A percentile compares a stretch with the other conserved stretches of the same genome.
Evolutionary conservation across 495 filamentous ascomycete species (phyloP).

Genomic region (Talaromyces borbonicus): DNA sequence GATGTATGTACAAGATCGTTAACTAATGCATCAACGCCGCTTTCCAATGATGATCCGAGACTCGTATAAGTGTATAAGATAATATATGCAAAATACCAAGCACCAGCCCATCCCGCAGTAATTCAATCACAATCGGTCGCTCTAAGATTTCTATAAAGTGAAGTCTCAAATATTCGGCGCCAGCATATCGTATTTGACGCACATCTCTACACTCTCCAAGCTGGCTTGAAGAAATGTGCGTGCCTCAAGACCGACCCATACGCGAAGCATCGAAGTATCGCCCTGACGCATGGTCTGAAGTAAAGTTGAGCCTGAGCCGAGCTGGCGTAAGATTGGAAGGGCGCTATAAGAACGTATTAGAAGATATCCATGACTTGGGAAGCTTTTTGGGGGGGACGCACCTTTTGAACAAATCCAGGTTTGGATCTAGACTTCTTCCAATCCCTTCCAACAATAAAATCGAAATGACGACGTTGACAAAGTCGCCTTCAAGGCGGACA

Average conservation of each 20-base stretch:
- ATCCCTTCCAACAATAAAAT: constrained; percentile 94
- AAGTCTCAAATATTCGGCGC: constrained; percentile 63
- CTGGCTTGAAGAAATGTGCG: constrained; percentile 79
- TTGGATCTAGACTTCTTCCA: constrained; percentile 74
- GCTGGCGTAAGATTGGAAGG: constrained; percentile 79
- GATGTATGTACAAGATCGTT: no score
- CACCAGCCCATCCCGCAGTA: no score
- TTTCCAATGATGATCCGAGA: no score
- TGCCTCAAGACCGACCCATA: constrained; percentile 89
- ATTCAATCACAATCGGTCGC: no score
- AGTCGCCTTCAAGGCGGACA: constrained; percentile 92
- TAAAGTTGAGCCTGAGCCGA: constrained; percentile 57
- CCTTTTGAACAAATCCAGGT: constrained; percentile 81
- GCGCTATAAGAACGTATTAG: constrained; percentile 43
- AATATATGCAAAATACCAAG: no score
- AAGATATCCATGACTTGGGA: neutral
- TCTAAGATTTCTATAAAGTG: no score
- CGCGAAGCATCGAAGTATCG: constrained; percentile 85
- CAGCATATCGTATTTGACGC: constrained; percentile 74
- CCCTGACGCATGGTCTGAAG: constrained; percentile 45
- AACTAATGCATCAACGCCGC: no score
- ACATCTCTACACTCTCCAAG: constrained; percentile 76
- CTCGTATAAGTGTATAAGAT: no score
- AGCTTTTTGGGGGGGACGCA: constrained; percentile 19
- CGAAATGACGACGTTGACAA: constrained; percentile 95